Evolutionary conservation across 768 basidiomycete genomes (phyloP), one percentile per base, ranked within the genome.

Genomic region (Russula foetens): DNA sequence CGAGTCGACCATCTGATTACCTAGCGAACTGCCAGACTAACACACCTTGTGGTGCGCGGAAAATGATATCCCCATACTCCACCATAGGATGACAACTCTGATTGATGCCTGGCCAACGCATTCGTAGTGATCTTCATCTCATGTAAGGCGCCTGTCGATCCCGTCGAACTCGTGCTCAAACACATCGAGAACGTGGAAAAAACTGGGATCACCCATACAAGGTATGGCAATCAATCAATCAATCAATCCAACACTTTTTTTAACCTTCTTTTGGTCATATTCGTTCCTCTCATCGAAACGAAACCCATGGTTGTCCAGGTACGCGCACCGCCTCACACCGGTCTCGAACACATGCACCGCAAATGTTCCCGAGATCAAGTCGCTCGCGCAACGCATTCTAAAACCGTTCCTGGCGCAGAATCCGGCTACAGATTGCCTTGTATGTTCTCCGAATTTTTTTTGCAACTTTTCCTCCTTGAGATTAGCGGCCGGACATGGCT

Each of bases 1-100:
- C 62, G 17, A 66, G 19, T 24, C 11, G 19, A 4, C 48, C 5
- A 26, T 21, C n/a, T 47, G 29, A 53, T 59, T 29, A 38, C 47
- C 14, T 62, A 93, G 90, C 73, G 6, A 92, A 84, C 68, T 90
- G 86, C 63, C 82, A 83, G 67, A 91, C 89, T 3, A 85, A 88
- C 67, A 92, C 90, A 0, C 81, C 84, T 45, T 93, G 90, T 58
- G 83, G 90, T 92, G 70, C 39, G 79, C 33, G 4, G 4, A 17
- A 17, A 19, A n/a, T 44, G 44, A 21, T 35, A 26, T 14, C 26
- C n/a, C n/a, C n/a, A n/a, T n/a, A n/a, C n/a, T 23, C 12, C 26
- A 35, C 63, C 21, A 43, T 53, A 66, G 33, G 63, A 38, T 21
- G 23, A 11, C 24, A 58, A 35, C 23, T 41, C n/a, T n/a, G n/a